Percentiles rank a stretch among this genome's conserved stretches.
These are phyloP conservation scores for Hippophae gyantsensis DNA, from an alignment of 306 rosid genomes.

Conservation along the genomic window DNA sequence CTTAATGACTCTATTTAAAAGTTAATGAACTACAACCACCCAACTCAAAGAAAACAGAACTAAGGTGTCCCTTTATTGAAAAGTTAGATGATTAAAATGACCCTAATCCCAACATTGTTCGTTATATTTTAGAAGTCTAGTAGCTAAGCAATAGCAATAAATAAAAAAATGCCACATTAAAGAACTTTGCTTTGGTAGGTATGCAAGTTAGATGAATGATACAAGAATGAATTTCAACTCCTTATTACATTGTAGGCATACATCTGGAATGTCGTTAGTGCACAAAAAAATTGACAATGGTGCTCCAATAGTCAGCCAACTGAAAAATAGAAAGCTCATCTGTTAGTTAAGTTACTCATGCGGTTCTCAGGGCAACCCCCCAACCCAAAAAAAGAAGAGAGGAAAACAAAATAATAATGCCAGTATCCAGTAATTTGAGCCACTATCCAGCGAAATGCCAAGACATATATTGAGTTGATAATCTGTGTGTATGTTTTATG, in stretches of 20 bases:
- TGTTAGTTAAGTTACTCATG: constrained; percentile 13
- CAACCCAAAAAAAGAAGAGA: too few relatives aligned
- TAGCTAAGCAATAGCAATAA: neutral
- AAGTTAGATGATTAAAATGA: too few relatives aligned
- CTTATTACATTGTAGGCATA: constrained; percentile 1
- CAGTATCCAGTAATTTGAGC: too few relatives aligned
- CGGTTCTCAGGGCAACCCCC: neutral
- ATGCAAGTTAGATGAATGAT: constrained; percentile 24
- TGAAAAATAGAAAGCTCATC: constrained; percentile 29
- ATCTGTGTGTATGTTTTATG: constrained; percentile 1
- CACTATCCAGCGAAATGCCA: constrained; percentile 17
- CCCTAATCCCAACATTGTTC: neutral
- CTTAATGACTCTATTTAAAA: too few relatives aligned
- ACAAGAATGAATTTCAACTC: constrained; percentile 25
- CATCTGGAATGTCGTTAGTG: constrained; percentile 17
- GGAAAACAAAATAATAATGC: too few relatives aligned
- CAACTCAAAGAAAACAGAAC: too few relatives aligned
- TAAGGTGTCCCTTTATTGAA: too few relatives aligned
- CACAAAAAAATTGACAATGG: constrained; percentile 46
- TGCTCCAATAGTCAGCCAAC: constrained; percentile 52
- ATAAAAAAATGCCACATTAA: constrained; percentile 14
- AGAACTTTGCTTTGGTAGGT: constrained; percentile 12
- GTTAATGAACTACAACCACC: too few relatives aligned
- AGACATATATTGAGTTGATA: constrained; percentile 4
- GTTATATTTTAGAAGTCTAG: constrained; percentile 1